These are phyloP conservation scores for Mrakia hoshinonis DNA, from an alignment of 768 basidiomycete species.

Conservation along the genomic window DNA sequence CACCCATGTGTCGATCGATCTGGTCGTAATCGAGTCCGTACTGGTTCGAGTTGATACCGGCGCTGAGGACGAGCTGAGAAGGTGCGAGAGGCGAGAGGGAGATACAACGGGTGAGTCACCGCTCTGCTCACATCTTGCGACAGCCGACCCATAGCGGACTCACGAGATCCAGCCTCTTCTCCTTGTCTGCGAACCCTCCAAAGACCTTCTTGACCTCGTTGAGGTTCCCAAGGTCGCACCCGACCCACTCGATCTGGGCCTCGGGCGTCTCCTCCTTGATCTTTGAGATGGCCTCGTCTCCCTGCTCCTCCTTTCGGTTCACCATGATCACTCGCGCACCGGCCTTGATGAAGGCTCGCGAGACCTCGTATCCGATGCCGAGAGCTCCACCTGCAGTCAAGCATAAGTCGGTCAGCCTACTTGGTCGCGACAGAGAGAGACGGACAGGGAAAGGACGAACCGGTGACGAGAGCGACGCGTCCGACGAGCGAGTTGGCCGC, in stretches of 20 bases:
- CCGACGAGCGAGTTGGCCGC: slow-evolving; percentile 2
- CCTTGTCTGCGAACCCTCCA: slow-evolving; percentile 28
- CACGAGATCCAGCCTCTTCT: slow-evolving; percentile 37
- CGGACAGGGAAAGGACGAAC: no score
- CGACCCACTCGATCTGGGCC: slow-evolving; percentile 34
- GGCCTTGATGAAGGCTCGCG: slow-evolving; percentile 34
- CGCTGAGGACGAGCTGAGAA: slow-evolving; percentile 33
- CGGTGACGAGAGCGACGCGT: slow-evolving; percentile 18
- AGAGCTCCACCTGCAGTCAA: no score
- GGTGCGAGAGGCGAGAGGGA: neutral
- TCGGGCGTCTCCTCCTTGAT: slow-evolving; percentile 32
- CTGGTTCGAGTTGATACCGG: slow-evolving; percentile 38
- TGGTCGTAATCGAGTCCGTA: slow-evolving; percentile 34
- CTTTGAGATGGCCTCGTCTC: slow-evolving; percentile 36
- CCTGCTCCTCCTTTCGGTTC: slow-evolving; percentile 40
- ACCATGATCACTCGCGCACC: slow-evolving; percentile 36
- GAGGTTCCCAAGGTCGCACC: slow-evolving; percentile 36
- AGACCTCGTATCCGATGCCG: slow-evolving; percentile 34
- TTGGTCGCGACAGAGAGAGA: no score
- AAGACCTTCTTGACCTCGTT: slow-evolving; percentile 38
- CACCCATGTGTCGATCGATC: slow-evolving; percentile 35
- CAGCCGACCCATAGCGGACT: neutral
- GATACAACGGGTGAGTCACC: neutral
- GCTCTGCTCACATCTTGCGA: neutral
- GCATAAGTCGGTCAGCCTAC: no score